These are phyloP conservation scores for Nematocida parisii DNA, from an alignment of 371 early-diverging fungal genomes.

Conservation along the genomic window DNA sequence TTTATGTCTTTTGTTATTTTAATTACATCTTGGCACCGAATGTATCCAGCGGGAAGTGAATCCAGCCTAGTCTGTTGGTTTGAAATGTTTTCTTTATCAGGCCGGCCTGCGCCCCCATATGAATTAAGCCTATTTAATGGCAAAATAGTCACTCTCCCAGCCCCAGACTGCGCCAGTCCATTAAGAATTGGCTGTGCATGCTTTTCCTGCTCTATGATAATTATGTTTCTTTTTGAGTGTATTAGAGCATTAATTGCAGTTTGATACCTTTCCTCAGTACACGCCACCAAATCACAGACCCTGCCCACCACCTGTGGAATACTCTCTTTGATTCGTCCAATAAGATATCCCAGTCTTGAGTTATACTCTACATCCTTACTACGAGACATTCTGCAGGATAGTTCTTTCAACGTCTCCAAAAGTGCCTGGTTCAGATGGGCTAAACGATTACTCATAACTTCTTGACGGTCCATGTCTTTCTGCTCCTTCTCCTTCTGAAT, in stretches of 20 bases:
- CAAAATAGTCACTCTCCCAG: slow-evolving; percentile 54
- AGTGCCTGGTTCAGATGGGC: slow-evolving; percentile 31
- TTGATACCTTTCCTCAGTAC: slow-evolving; percentile 6
- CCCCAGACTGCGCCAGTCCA: slow-evolving; percentile 38
- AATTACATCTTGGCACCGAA: slow-evolving; percentile 16
- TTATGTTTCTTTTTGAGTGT: slow-evolving; percentile 32
- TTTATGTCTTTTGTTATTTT: not conserved
- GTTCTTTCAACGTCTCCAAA: slow-evolving; percentile 17
- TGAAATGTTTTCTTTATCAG: too few relatives aligned
- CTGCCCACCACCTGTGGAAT: slow-evolving; percentile 52
- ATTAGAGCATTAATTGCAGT: slow-evolving; percentile 40
- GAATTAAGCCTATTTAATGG: slow-evolving; percentile 19
- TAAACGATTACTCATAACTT: slow-evolving; percentile 77
- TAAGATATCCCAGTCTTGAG: slow-evolving; percentile 25
- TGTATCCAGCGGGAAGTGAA: not conserved
- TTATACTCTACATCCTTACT: slow-evolving; percentile 18
- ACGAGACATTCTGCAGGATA: slow-evolving; percentile 5
- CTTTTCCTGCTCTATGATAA: slow-evolving; percentile 42
- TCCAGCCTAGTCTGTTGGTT: too few relatives aligned
- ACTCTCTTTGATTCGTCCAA: slow-evolving; percentile 7
- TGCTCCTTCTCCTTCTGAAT: slow-evolving; percentile 35
- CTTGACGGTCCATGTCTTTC: slow-evolving; percentile 71
- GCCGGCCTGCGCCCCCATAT: not conserved
- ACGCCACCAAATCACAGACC: slow-evolving; percentile 14
- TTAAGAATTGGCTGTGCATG: slow-evolving; percentile 41